These are phyloP conservation scores for Huntiella decipiens DNA, from an alignment of 2,329 filamentous ascomycete species.

Conservation along the genomic window DNA sequence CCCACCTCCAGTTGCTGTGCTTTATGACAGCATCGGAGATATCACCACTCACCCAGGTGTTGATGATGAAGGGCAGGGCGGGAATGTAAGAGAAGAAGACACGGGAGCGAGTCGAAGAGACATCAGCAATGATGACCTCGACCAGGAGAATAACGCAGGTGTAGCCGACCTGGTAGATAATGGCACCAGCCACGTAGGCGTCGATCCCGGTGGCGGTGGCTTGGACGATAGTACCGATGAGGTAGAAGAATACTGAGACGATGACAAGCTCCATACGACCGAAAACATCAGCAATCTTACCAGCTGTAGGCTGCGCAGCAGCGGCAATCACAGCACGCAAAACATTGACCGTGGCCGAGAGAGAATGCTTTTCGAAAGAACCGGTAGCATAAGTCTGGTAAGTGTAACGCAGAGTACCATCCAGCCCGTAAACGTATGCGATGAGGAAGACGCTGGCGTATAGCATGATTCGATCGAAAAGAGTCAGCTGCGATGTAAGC, in stretches of 20 bases:
- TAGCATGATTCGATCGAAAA: slow-evolving; percentile 33
- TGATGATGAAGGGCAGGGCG: slow-evolving; percentile 39
- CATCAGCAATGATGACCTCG: slow-evolving; percentile 45
- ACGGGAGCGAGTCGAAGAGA: slow-evolving; percentile 42
- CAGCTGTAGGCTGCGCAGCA: slow-evolving; percentile 36
- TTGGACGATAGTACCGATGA: slow-evolving; percentile 37
- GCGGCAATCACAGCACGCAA: slow-evolving; percentile 39
- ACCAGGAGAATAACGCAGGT: slow-evolving; percentile 41
- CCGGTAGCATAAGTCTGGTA: slow-evolving; percentile 37
- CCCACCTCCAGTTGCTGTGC: slow-evolving; percentile 38
- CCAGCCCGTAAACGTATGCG: slow-evolving; percentile 44
- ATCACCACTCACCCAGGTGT: slow-evolving; percentile 45
- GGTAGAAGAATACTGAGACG: slow-evolving; percentile 42
- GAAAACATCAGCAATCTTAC: slow-evolving; percentile 44
- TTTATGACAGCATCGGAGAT: slow-evolving; percentile 29
- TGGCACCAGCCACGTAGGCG: slow-evolving; percentile 35
- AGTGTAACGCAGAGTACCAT: slow-evolving; percentile 34
- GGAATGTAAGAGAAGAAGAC: slow-evolving; percentile 47
- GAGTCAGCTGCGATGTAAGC: slow-evolving; percentile 31
- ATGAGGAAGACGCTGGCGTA: slow-evolving; percentile 43
- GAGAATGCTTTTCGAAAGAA: slow-evolving; percentile 30
- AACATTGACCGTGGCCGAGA: slow-evolving; percentile 38
- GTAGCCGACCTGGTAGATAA: slow-evolving; percentile 45
- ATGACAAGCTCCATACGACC: slow-evolving; percentile 38
- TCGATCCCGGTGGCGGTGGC: slow-evolving; percentile 28